Base-by-base conservation (phyloP, 805 yeast species). In the Jamesozyma lodderae region DNA sequence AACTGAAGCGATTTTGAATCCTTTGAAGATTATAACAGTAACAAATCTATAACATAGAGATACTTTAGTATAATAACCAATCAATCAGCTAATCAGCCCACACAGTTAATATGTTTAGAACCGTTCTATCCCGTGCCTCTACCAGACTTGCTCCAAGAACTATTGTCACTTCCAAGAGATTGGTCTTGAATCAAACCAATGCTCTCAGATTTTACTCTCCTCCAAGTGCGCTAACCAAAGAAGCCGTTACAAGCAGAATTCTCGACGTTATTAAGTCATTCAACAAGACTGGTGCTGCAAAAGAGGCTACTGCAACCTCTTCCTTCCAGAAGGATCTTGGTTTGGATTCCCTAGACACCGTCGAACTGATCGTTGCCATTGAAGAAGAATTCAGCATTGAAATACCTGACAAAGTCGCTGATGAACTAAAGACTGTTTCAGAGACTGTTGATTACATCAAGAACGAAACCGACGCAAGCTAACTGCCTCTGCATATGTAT, bases 351-450 rank as follows among this genome's bases (percentile, higher is more conserved):
- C 72, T 90, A 49, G 98, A 90, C 58, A 81, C 88, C 46, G 95
- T 88, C 45, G 98, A 90, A 69, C 88, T 92, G 41, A 73, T 90
- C 53, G 95, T 90, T 63, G 95, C 95, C 41, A 80, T 90, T 56
- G 98, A 90, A 70, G 96, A 87, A 72, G 87, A 79, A 60, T 79
- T 80, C 48, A 85, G 84, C 55, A 73, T 84, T 56, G 82, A 80
- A 59, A 77, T 84, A 59, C 85, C 92, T 27, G 95, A 86, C 67
- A 79, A 82, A 61, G 84, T 84, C 51, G 90, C 95, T 38, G 96
- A 90, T 60, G 87, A 81, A 59, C 79, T 92, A 63, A 85, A 81
- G 69, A 83, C 94, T 41, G 90, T 92, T 48, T 84, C 82, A 51
- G 94, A 88, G 68, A 94, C 95, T 42, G 75, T 87, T 46, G 86